Conservation (phyloP, 2,329 filamentous ascomycete genomes). For the Fonsecaea monophora region DNA sequence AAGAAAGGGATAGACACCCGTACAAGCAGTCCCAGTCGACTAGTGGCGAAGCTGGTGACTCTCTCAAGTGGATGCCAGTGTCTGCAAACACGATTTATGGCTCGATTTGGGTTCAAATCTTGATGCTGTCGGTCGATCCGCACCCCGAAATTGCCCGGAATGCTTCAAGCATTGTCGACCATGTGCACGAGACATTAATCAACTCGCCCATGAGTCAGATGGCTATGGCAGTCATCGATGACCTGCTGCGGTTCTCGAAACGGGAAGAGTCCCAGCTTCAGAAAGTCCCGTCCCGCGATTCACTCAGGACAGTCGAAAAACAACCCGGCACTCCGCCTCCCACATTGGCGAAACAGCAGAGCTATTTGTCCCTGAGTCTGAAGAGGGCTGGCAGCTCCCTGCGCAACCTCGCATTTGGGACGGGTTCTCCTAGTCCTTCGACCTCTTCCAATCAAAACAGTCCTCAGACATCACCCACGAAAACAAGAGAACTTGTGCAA, state of each 20-base stretch:
- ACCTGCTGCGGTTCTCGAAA: slow-evolving; percentile 59
- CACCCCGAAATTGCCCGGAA: slow-evolving; percentile 91
- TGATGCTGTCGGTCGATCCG: slow-evolving; percentile 90
- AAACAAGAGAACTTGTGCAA: slow-evolving; percentile 39
- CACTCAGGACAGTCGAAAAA: slow-evolving; percentile 35
- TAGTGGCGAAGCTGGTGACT: slow-evolving; percentile 39
- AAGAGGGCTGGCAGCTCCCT: slow-evolving; percentile 70
- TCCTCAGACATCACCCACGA: slow-evolving; percentile 37
- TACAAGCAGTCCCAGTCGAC: slow-evolving; percentile 47
- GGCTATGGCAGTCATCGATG: slow-evolving; percentile 75
- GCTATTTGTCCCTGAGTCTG: slow-evolving; percentile 67
- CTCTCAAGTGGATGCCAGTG: slow-evolving; percentile 58
- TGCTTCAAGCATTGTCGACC: slow-evolving; percentile 84
- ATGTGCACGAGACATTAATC: slow-evolving; percentile 77
- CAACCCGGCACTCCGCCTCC: slow-evolving; percentile 56
- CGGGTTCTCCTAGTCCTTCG: slow-evolving; percentile 40
- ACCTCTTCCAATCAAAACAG: slow-evolving; percentile 46
- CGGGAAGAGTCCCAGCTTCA: slow-evolving; percentile 35
- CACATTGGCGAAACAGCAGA: slow-evolving; percentile 61
- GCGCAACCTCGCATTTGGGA: slow-evolving; percentile 65
- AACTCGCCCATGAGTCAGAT: slow-evolving; percentile 75
- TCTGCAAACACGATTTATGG: slow-evolving; percentile 91
- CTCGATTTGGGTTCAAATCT: slow-evolving; percentile 89
- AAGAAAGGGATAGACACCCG: slow-evolving; percentile 75
- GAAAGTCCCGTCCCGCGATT: slow-evolving; percentile 36